phyloP scores from a whole-genome alignment of 2,329 filamentous ascomycete species.

The Aspergillus fructus region DNA sequence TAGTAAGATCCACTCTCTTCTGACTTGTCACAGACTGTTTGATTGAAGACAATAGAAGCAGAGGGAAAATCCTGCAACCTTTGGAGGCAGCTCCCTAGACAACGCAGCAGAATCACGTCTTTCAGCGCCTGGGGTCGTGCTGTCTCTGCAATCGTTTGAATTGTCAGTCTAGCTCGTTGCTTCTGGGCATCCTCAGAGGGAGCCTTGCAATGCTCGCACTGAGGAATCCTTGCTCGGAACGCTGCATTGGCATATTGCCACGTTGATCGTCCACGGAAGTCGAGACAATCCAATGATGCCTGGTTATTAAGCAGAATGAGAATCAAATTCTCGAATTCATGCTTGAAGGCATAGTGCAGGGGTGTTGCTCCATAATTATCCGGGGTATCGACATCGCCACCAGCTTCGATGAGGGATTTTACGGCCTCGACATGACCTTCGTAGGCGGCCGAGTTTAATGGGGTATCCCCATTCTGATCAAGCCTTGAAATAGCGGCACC shows the following conservation, averaged over 20 bases:
- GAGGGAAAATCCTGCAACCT: neutral
- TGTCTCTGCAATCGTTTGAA: neutral
- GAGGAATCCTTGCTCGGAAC: neutral
- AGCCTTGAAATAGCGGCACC: neutral
- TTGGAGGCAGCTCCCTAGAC: neutral
- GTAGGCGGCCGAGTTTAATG: neutral
- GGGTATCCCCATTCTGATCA: neutral
- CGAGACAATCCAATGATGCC: neutral
- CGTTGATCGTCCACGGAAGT: neutral
- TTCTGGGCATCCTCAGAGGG: neutral
- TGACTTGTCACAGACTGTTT: neutral
- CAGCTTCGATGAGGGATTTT: neutral
- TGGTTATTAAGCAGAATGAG: neutral
- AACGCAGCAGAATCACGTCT: neutral
- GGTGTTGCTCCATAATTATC: neutral
- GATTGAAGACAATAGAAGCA: neutral
- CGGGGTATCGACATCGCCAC: neutral
- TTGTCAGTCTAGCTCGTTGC: neutral
- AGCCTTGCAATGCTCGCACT: neutral
- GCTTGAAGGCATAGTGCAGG: neutral
- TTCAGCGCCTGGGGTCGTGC: neutral
- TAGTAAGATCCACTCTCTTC: neutral
- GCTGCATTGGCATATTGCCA: neutral
- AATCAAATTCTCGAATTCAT: neutral
- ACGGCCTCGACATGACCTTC: neutral